Base-by-base conservation (phyloP, 1,284 basidiomycete genomes). In the Trichosporon sp. region DNA sequence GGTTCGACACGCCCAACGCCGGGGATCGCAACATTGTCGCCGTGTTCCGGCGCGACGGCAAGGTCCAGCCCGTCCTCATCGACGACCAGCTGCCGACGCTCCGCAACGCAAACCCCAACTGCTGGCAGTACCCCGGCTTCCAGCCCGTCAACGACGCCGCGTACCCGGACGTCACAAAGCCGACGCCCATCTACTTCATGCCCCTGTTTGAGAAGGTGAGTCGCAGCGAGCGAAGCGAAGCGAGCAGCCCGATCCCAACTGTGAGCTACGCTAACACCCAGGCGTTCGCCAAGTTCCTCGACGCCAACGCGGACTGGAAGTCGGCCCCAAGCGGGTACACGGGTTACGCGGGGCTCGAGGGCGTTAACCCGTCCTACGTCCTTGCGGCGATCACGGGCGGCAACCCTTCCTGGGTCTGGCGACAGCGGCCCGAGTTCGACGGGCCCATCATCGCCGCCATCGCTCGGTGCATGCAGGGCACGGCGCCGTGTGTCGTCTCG, bases 271-370 rank as follows among this genome's bases (percentile, higher is more conserved):
- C 51, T 54, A 16, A 54, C 51, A 7, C n/a, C n/a, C 51, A 54
- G 51, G 74, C 72, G 4, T 75, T 73, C 21, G 74, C 74, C 31
- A 75, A 75, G 68, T 75, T 73, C 40, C 71, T 73, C 66, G 74
- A 75, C 70, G 67, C 68, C 2, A 32, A 32, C 26, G 64, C 72
- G 1, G 71, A 67, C 68, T 69, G 68, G 69, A 61, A 66, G n/a
- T 14, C 59, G 3, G 35, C 70, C 8, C 37, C 65, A 19, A 14
- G 59, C 12, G 67, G 46, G 10, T 16, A 4, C 38, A 59, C 43
- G 4, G 74, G 74, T 0, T 75, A 75, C 66, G 63, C 19, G 2
- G 74, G 71, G 2, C 59, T 75, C 4, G 59, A 65, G 54, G 71
- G 71, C 16, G 61, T 75, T 32, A 43, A 40, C 32, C 71, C 74